Evolutionary conservation across 208 protist species (phyloP).

Genomic region (Acanthamoeba comandoni): DNA sequence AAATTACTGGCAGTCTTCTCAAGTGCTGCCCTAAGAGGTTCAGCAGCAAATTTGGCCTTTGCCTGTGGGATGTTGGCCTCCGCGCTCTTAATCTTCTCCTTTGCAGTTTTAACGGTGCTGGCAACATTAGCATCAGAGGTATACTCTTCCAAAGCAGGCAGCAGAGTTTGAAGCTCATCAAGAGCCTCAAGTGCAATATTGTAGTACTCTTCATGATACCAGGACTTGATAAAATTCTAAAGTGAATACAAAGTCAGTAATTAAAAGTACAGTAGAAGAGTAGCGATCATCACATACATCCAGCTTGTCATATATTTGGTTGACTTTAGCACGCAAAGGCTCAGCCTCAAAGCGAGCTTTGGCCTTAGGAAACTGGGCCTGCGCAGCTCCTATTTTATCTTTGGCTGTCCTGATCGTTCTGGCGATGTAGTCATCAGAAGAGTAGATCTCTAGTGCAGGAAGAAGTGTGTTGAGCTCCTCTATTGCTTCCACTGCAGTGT

Average conservation of each 20-base stretch:
- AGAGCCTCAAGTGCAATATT: constrained; percentile 15
- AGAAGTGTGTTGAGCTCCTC: constrained; percentile 38
- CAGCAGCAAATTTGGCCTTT: not conserved
- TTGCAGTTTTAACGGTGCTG: constrained; percentile 6
- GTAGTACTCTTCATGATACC: constrained; percentile 70
- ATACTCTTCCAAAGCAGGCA: constrained; percentile 14
- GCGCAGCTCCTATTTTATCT: constrained; percentile 5
- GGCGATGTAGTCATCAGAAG: not conserved
- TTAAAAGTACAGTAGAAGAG: not conserved
- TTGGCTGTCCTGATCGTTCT: not conserved
- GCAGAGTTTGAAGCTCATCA: constrained; percentile 16
- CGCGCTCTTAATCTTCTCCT: constrained; percentile 7
- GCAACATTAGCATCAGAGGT: not conserved
- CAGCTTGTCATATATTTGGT: constrained; percentile 8
- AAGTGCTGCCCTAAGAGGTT: not conserved
- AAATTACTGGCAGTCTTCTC: not conserved
- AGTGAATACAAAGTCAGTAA: not conserved
- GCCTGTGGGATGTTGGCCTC: constrained; percentile 4
- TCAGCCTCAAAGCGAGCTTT: constrained; percentile 24
- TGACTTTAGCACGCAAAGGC: constrained; percentile 26
- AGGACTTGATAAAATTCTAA: constrained; percentile 73
- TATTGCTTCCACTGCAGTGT: constrained; percentile 46
- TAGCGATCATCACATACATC: not conserved
- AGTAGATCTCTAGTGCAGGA: constrained; percentile 47
- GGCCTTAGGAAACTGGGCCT: constrained; percentile 63